phyloP scores from a whole-genome alignment of 495 filamentous ascomycete species.

The Neurospora terricola region DNA sequence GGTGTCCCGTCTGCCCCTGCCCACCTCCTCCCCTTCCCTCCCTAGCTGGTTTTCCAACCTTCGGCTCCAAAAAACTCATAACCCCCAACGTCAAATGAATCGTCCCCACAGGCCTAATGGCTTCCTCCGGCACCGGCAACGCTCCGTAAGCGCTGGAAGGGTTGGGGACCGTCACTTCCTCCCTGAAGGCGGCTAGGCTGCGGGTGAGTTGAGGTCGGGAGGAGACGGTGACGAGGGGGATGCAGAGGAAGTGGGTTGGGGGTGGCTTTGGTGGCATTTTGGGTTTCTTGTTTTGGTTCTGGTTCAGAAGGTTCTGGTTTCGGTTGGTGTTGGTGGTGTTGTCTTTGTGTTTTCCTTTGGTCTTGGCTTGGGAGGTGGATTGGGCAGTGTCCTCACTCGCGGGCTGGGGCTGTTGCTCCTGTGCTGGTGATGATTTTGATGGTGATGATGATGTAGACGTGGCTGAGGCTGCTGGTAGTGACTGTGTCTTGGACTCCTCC shows the following conservation, averaged over 20 bases:
- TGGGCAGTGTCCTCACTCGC: not conserved
- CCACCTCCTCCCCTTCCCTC: too few relatives aligned
- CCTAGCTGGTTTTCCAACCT: slow-evolving; percentile 15
- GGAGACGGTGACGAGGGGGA: slow-evolving; percentile 58
- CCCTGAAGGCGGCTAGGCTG: slow-evolving; percentile 50
- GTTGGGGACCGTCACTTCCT: slow-evolving; percentile 34
- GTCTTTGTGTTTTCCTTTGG: not conserved
- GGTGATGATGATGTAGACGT: not conserved
- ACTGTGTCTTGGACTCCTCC: not conserved
- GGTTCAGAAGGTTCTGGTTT: not conserved
- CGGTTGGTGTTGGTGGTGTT: not conserved
- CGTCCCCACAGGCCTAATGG: slow-evolving; percentile 68
- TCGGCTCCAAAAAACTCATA: slow-evolving; percentile 57
- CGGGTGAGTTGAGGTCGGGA: slow-evolving; percentile 55
- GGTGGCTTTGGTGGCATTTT: slow-evolving; percentile 9
- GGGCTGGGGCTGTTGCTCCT: not conserved
- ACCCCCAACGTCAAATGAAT: slow-evolving; percentile 83
- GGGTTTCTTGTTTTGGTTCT: slow-evolving; percentile 1
- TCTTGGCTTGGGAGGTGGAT: not conserved
- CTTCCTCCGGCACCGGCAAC: slow-evolving; percentile 41
- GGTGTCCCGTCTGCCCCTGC: too few relatives aligned
- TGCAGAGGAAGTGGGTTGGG: slow-evolving; percentile 83
- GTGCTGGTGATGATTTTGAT: not conserved
- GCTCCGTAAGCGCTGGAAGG: slow-evolving; percentile 4
- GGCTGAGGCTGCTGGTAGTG: not conserved